A percentile compares a stretch with the other conserved stretches of the same genome.
Evolutionary conservation across 106 monocot genomes (phyloP).

Genomic region (Narthecium ossifragum): DNA sequence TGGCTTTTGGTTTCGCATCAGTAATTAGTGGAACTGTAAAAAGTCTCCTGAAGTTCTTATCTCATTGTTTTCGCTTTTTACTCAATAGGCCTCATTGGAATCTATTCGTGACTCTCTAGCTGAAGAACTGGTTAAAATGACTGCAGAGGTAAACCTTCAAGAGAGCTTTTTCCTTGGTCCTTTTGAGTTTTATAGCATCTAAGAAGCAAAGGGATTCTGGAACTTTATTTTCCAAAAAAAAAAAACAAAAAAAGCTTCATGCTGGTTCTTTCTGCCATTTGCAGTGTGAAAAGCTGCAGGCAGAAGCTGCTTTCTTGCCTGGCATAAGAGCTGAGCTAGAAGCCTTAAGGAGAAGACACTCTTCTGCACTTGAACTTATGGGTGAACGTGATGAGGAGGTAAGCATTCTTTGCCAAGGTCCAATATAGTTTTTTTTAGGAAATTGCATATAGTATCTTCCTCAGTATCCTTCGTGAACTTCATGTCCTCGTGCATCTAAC

Average conservation of each 20-base stretch:
- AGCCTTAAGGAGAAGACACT: slow-evolving; percentile 81
- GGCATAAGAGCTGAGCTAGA: slow-evolving; percentile 85
- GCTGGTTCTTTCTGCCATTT: no score
- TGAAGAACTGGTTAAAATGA: slow-evolving; percentile 96
- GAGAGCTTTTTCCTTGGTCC: background rate
- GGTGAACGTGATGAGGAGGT: slow-evolving; percentile 99
- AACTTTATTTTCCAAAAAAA: slow-evolving; percentile 3
- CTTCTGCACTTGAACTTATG: slow-evolving; percentile 96
- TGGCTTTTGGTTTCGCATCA: no score
- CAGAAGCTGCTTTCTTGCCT: slow-evolving; percentile 71
- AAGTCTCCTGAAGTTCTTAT: background rate
- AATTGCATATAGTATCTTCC: slow-evolving; percentile 7
- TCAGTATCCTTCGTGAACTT: no score
- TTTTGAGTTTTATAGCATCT: background rate
- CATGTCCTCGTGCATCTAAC: no score
- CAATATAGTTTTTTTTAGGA: slow-evolving; percentile 1
- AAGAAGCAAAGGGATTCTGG: background rate
- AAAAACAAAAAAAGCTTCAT: no score
- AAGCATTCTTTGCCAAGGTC: no score
- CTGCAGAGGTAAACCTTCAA: slow-evolving; percentile 46
- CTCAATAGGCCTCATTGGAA: slow-evolving; percentile 69
- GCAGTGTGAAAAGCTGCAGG: slow-evolving; percentile 79
- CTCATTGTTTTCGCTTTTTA: background rate
- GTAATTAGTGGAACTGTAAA: no score
- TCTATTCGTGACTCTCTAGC: slow-evolving; percentile 86